These are phyloP conservation scores for Metschnikowia peoriensis DNA, from an alignment of 805 yeast species.

Conservation along the genomic window DNA sequence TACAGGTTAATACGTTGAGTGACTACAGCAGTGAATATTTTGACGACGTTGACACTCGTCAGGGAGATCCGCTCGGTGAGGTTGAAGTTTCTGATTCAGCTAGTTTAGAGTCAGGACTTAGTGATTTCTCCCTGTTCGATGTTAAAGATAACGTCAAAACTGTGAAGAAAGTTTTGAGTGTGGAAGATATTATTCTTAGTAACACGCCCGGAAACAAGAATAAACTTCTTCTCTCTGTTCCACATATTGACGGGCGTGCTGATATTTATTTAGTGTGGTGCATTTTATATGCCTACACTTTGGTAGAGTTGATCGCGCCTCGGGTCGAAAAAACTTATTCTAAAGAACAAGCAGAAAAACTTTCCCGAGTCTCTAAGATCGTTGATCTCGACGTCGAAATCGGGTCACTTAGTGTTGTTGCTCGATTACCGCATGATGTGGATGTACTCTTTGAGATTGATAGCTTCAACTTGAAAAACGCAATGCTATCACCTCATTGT, in stretches of 20 bases:
- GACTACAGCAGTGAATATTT: conserved; percentile 36
- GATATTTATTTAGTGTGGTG: conserved; percentile 45
- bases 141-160: conserved; percentile 20
- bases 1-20: conserved; percentile 38
- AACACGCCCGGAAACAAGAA: conserved; percentile 29
- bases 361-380: conserved; percentile 17
- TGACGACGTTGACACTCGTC: conserved; percentile 31
- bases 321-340: conserved; percentile 28
- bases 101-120: conserved; percentile 24
- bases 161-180: conserved; percentile 32
- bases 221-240: conserved; percentile 28
- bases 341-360: conserved; percentile 24
- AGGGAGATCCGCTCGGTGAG: conserved; percentile 20
- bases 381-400: conserved; percentile 31
- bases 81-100: conserved; percentile 31
- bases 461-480: conserved; percentile 26
- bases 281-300: conserved; percentile 34
- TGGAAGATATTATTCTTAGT: conserved; percentile 25
- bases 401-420: conserved; percentile 38
- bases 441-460: conserved; percentile 48
- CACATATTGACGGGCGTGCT: conserved; percentile 37
- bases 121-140: conserved; percentile 12
- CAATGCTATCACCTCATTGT: conserved; percentile 26
- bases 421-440: conserved; percentile 46
- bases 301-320: conserved; percentile 35